A percentile compares a stretch with the other conserved stretches of the same genome.
Conservation (phyloP, 2,329 filamentous ascomycete species). For the Lasiodiplodia sp. region DNA sequence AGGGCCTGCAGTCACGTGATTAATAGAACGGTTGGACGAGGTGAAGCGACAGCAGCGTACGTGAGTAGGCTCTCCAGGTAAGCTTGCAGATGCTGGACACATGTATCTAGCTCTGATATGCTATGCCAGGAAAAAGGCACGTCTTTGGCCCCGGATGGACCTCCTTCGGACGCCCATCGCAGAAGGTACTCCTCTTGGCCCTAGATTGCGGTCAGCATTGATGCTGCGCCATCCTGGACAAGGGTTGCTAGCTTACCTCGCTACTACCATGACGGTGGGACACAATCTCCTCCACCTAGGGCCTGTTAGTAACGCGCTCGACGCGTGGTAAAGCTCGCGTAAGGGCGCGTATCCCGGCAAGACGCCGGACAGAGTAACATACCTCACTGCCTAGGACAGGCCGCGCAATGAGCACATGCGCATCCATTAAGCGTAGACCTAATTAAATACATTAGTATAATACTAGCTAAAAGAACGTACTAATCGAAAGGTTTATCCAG, state of each 20-base stretch:
- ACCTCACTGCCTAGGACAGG: not conserved
- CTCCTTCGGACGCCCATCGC: not conserved
- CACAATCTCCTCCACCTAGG: slow-evolving; percentile 16
- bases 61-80: slow-evolving; percentile 46
- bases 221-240: not conserved
- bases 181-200: slow-evolving; percentile 23
- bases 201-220: not conserved
- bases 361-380: too few species aligned
- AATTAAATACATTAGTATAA: not conserved
- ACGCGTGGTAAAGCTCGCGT: not conserved
- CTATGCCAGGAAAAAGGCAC: slow-evolving; percentile 54
- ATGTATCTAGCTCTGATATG: slow-evolving; percentile 47
- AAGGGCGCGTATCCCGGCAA: not conserved
- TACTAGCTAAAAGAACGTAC: not conserved
- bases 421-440: not conserved
- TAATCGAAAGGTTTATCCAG: not conserved
- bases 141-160: slow-evolving; percentile 4
- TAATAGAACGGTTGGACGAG: not conserved
- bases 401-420: not conserved
- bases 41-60: slow-evolving; percentile 23
- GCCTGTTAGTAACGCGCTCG: slow-evolving; percentile 1
- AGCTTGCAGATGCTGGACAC: slow-evolving; percentile 51
- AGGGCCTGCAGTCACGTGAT: slow-evolving; percentile 17
- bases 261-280: slow-evolving; percentile 2
- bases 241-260: not conserved